Evolutionary conservation across 805 yeast species (phyloP).

Genomic region (Lipomyces sp.): DNA sequence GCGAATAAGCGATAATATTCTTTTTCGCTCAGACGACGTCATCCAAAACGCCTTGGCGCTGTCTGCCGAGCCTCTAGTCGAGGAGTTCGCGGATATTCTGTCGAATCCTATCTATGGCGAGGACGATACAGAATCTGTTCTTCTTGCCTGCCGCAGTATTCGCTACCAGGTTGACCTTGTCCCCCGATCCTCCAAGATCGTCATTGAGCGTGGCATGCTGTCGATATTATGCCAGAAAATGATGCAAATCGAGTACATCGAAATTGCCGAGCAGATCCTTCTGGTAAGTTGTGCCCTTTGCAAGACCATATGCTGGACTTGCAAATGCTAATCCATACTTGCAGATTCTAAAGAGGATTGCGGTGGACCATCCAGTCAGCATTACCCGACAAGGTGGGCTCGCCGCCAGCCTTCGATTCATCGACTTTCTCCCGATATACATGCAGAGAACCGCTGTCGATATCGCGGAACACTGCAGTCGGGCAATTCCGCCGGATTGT

Average conservation of each 20-base stretch:
- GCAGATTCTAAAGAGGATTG: constrained; percentile 38
- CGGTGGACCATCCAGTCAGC: constrained; percentile 35
- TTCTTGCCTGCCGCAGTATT: constrained; percentile 79
- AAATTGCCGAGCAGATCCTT: constrained; percentile 85
- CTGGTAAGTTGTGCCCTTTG: constrained; percentile 50
- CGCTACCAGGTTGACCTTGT: constrained; percentile 76
- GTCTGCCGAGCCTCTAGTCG: constrained; percentile 57
- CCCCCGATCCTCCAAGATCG: constrained; percentile 57
- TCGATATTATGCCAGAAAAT: constrained; percentile 64
- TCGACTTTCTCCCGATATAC: constrained; percentile 86
- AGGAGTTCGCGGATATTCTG: constrained; percentile 55
- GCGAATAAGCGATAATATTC: constrained; percentile 37
- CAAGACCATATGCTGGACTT: constrained; percentile 64
- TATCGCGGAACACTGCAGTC: constrained; percentile 69
- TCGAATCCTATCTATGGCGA: constrained; percentile 50
- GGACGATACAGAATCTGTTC: constrained; percentile 72
- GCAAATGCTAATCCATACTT: constrained; percentile 52
- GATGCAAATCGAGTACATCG: constrained; percentile 75
- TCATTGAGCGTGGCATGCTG: constrained; percentile 63
- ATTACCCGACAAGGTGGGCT: constrained; percentile 58
- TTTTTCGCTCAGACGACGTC: constrained; percentile 37
- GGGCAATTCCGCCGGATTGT: constrained; percentile 45
- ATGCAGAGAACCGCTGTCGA: constrained; percentile 79
- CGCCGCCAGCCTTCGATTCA: constrained; percentile 60
- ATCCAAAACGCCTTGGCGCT: constrained; percentile 37